Conservation (phyloP, 1,139 yeast genomes). For the Taphrina confusa region DNA sequence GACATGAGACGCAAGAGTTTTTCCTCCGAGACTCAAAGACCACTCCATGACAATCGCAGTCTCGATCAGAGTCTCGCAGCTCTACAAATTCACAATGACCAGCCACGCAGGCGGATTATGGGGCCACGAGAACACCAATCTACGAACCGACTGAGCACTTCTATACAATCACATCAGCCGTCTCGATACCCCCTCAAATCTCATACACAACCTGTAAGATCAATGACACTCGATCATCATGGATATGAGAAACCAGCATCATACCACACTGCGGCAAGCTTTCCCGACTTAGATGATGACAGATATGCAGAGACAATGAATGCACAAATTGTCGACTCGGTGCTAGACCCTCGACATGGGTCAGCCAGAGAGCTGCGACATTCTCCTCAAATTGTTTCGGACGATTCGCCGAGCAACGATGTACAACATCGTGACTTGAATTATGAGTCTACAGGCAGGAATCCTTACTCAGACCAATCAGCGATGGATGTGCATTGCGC, state of each 20-base stretch:
- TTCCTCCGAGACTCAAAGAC: background rate
- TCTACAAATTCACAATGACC: background rate
- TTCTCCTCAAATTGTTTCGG: conserved; percentile 1
- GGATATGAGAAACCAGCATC: background rate
- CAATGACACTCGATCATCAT: background rate
- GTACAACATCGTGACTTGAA: too few relatives aligned
- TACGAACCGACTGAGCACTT: too few relatives aligned
- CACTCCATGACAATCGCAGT: background rate
- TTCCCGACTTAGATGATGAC: background rate
- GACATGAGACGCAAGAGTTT: conserved; percentile 21
- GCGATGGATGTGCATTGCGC: background rate
- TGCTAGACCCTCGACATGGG: conserved; percentile 18
- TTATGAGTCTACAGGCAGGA: background rate
- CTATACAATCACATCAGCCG: too few relatives aligned
- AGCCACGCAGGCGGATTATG: conserved; percentile 4
- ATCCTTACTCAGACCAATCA: background rate
- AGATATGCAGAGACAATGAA: background rate
- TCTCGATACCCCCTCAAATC: too few relatives aligned
- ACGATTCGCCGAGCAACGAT: background rate
- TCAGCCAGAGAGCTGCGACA: conserved; percentile 4
- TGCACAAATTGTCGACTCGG: background rate
- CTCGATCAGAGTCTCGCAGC: background rate
- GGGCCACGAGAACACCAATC: background rate
- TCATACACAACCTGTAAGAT: background rate
- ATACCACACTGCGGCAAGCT: too few relatives aligned